Base-by-base conservation (phyloP, 2,329 filamentous ascomycete species). In the Exophiala sp. region DNA sequence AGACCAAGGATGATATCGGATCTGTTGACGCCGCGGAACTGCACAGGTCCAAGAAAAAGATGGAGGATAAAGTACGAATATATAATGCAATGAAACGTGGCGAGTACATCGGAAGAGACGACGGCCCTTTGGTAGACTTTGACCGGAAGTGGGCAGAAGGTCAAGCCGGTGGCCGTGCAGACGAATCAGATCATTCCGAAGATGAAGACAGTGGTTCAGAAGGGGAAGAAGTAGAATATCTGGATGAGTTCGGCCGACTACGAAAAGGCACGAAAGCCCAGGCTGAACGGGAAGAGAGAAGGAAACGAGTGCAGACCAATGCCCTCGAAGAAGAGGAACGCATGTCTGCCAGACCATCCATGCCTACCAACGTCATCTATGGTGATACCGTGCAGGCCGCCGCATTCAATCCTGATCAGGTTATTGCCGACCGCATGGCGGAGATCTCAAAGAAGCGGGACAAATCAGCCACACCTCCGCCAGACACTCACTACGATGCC, bases 1-100 rank as follows among this genome's bases (percentile, higher is more conserved):
- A 82, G 65, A 77, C 72, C 20, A 78, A 64, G 36, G 62, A 80
- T 44, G 83, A 88, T 64, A 81, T 86, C 52, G 87, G 81, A 9
- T 51, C 55, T 4, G 73, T 87, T 24, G 84, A 88, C 62, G 74
- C 77, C 11, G 75, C 74, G 8, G 72, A 77, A 14, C 75, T 82
- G 67, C 75, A 81, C 75, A 83, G 87, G 52, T 87, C 89, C 18
- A 87, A 86, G 69, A 82, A 86, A 61, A 88, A 85, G 66, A 89
- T 99, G 86, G 86, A 95, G 67, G 87, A 91, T 73, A 99, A 99
- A 71, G 90, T 89, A 3, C 82, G 88, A 3, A 73, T 94, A 1
- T 99, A 99, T 71, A 85, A 88, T 5, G 88, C 89, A 35, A 86
- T 99, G 83, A 95, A 95, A 71, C 81, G 88, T 33, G 91, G 92